These are phyloP conservation scores for Trichomonascus vanleenenianus DNA, from an alignment of 805 yeast species.

Conservation along the genomic window DNA sequence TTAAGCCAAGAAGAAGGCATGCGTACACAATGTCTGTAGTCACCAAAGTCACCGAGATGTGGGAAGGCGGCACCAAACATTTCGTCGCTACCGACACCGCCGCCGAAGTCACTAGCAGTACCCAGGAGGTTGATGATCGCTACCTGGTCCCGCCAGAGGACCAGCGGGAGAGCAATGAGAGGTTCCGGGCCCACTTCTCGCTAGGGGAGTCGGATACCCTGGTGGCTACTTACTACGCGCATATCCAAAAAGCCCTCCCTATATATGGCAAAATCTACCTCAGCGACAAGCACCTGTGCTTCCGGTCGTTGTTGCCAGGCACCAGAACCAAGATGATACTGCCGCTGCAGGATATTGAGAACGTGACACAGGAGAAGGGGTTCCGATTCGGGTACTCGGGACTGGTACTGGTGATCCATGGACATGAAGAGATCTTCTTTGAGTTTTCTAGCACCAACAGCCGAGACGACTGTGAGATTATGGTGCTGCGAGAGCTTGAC, in stretches of 20 bases:
- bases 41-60: conserved; percentile 37
- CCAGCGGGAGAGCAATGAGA: conserved; percentile 40
- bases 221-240: conserved; percentile 61
- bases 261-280: conserved; percentile 77
- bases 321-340: conserved; percentile 72
- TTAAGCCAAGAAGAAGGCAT: neutral
- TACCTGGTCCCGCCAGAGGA: conserved; percentile 39
- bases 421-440: conserved; percentile 68
- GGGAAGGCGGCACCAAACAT: conserved; percentile 58
- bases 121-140: conserved; percentile 33
- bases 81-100: conserved; percentile 32
- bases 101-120: conserved; percentile 7
- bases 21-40: conserved; percentile 14
- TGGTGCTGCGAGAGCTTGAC: conserved; percentile 44
- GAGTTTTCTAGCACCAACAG: conserved; percentile 42
- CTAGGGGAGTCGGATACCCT: conserved; percentile 44
- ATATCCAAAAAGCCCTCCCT: conserved; percentile 65
- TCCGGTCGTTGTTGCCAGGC: conserved; percentile 72
- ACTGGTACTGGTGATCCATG: conserved; percentile 58
- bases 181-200: conserved; percentile 62
- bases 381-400: conserved; percentile 63
- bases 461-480: conserved; percentile 63
- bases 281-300: conserved; percentile 64
- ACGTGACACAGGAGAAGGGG: conserved; percentile 59
- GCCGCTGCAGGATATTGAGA: conserved; percentile 68